phyloP scores from a whole-genome alignment of 2,329 filamentous ascomycete genomes.

The Ascochyta koolunga region DNA sequence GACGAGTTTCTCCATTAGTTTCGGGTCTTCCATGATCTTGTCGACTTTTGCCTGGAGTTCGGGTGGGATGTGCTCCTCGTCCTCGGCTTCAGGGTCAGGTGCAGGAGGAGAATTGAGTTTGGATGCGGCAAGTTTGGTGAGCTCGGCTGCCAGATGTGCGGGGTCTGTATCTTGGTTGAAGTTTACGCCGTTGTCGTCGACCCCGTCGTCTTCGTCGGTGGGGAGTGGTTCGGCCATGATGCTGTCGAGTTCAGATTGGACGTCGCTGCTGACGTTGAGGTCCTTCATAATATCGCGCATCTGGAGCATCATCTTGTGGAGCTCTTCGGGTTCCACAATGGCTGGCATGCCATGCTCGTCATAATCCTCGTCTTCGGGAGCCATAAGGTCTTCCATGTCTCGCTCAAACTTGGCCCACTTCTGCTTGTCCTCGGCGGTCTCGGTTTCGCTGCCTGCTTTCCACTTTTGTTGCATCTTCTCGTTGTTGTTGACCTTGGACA shows the following conservation, averaged over 20 bases:
- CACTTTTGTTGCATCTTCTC: slow-evolving; percentile 31
- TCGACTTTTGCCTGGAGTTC: slow-evolving; percentile 43
- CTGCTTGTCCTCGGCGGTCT: slow-evolving; percentile 17
- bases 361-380: slow-evolving; percentile 12
- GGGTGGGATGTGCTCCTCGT: slow-evolving; percentile 31
- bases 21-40: slow-evolving; percentile 43
- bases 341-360: slow-evolving; percentile 12
- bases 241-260: slow-evolving; percentile 32
- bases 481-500: slow-evolving; percentile 30
- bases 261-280: slow-evolving; percentile 25
- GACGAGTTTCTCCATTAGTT: slow-evolving; percentile 41
- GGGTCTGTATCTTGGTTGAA: slow-evolving; percentile 24
- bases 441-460: slow-evolving; percentile 14
- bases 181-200: slow-evolving; percentile 15
- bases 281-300: slow-evolving; percentile 36
- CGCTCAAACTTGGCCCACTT: slow-evolving; percentile 13
- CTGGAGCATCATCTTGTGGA: slow-evolving; percentile 30
- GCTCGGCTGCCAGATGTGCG: slow-evolving; percentile 28
- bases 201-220: slow-evolving; percentile 22
- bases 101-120: slow-evolving; percentile 10
- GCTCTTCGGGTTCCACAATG: slow-evolving; percentile 19
- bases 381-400: slow-evolving; percentile 16
- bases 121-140: slow-evolving; percentile 27
- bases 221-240: slow-evolving; percentile 21
- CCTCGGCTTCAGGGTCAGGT: slow-evolving; percentile 12